Evolutionary conservation across 225 moss, liverwort and hornwort genomes (phyloP).

Genomic region (Anthoceros angustus): DNA sequence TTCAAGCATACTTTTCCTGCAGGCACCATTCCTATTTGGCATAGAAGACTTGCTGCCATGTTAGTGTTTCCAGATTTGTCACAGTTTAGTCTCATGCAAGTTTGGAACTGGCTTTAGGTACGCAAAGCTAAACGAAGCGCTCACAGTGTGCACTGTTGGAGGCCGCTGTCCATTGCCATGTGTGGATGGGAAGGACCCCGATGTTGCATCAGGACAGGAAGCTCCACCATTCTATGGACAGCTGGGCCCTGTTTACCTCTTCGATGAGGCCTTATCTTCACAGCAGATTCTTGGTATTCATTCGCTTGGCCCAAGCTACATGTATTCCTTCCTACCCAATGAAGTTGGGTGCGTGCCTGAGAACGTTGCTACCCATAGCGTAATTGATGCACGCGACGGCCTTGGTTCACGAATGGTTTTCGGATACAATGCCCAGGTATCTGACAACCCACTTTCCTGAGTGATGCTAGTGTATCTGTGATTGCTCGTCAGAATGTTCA

Average conservation of each 20-base stretch:
- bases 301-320: constrained; percentile 56
- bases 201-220: constrained; percentile 27
- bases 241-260: constrained; percentile 57
- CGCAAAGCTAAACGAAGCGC: constrained; percentile 40
- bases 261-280: constrained; percentile 57
- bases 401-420: constrained; percentile 60
- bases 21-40: not conserved
- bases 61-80: not conserved
- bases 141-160: constrained; percentile 61
- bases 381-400: constrained; percentile 58
- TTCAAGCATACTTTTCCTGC: not conserved
- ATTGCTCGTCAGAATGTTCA: not conserved
- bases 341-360: constrained; percentile 71
- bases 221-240: constrained; percentile 60
- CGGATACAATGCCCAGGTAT: constrained; percentile 76
- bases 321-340: constrained; percentile 69
- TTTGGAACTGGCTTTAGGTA: constrained; percentile 25
- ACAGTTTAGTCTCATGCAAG: not conserved
- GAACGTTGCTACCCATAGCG: constrained; percentile 45
- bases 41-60: no score
- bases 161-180: constrained; percentile 33
- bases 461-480: not conserved
- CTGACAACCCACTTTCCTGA: not conserved
- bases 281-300: constrained; percentile 55
- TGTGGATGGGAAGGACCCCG: constrained; percentile 31